A percentile compares a stretch with the other conserved stretches of the same genome.
Evolutionary conservation across 805 yeast genomes (phyloP).

Genomic region (Metschnikowia hibisci): DNA sequence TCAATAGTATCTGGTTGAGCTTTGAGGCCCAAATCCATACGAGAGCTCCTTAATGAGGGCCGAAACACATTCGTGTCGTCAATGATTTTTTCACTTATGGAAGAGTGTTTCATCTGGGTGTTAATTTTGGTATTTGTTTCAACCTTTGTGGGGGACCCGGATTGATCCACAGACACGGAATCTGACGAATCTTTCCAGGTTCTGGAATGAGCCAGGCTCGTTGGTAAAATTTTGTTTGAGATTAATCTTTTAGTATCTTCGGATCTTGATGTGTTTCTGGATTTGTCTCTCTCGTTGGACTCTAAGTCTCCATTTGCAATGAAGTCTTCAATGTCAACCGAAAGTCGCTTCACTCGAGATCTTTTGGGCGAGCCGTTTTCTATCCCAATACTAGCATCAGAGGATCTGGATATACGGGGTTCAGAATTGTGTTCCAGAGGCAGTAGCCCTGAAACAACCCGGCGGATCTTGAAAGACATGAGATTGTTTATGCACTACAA

Average conservation of each 20-base stretch:
- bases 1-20: conserved; percentile 17
- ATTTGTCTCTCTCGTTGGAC: no score
- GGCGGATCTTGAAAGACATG: conserved; percentile 11
- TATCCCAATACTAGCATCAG: not conserved
- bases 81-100: conserved; percentile 20
- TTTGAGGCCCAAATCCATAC: not conserved
- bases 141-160: not conserved
- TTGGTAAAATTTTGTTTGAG: no score
- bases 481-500: no score
- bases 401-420: not conserved
- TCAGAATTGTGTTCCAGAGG: conserved; percentile 7
- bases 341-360: conserved; percentile 1
- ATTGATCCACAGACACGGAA: not conserved
- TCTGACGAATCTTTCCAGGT: not conserved
- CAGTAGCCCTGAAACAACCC: conserved; percentile 12
- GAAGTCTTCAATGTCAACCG: conserved; percentile 5
- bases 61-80: conserved; percentile 24
- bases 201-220: no score
- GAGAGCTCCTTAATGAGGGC: conserved; percentile 10
- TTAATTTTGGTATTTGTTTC: not conserved
- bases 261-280: no score
- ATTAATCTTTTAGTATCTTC: no score
- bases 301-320: not conserved
- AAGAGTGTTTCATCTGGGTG: not conserved
- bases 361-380: conserved; percentile 7